Percentiles rank a stretch among this genome's conserved stretches.
These are phyloP conservation scores for Tuber indicum DNA, from an alignment of 495 filamentous ascomycete genomes.

Conservation along the genomic window DNA sequence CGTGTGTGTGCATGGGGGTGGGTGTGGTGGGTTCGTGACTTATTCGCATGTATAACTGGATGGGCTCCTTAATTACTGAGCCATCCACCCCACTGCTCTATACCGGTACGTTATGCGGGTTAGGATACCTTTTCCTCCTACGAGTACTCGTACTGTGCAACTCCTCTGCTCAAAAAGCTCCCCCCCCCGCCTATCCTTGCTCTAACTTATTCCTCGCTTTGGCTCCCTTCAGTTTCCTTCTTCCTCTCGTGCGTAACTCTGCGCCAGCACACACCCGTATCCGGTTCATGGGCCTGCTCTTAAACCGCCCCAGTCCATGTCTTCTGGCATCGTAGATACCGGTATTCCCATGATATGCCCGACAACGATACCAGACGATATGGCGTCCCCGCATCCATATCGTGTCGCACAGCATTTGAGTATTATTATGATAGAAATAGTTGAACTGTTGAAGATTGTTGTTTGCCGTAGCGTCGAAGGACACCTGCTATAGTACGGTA, in stretches of 20 bases:
- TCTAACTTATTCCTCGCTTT: conserved; percentile 18
- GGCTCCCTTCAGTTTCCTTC: neutral
- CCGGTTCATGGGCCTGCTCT: conserved; percentile 19
- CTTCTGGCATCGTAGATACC: neutral
- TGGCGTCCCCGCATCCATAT: neutral
- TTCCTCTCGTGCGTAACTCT: conserved; percentile 1
- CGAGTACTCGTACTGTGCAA: neutral
- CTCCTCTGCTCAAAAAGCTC: neutral
- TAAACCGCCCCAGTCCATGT: neutral
- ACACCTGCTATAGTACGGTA: neutral
- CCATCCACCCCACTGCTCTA: conserved; percentile 20
- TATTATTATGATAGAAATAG: neutral
- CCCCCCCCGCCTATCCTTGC: neutral
- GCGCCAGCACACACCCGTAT: conserved; percentile 25
- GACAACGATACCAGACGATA: neutral
- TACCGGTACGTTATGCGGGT: conserved; percentile 6
- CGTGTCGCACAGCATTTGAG: neutral
- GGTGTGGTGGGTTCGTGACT: conserved; percentile 16
- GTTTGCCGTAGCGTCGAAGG: neutral
- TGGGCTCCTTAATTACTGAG: conserved; percentile 10
- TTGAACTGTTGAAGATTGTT: neutral
- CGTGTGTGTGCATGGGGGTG: conserved; percentile 10
- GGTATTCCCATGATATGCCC: neutral
- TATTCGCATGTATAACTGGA: conserved; percentile 13
- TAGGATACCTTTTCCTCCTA: neutral